A percentile compares a stretch with the other conserved stretches of the same genome.
Conservation (phyloP, 2,329 filamentous ascomycete genomes). For the Lasiodiplodia gonubiensis region DNA sequence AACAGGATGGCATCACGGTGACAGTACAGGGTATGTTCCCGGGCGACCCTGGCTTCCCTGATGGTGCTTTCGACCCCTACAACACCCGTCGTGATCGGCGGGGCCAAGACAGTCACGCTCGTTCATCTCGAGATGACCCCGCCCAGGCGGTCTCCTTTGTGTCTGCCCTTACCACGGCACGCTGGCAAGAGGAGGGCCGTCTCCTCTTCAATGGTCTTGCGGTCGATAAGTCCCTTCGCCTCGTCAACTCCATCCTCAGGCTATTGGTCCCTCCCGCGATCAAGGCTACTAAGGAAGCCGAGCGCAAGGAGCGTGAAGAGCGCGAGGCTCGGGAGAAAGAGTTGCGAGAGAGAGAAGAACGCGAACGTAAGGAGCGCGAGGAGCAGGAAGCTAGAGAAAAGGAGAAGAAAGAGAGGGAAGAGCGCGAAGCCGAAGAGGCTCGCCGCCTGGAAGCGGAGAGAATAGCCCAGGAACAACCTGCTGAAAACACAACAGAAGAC, state of each 20-base stretch:
- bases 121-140: slow-evolving; percentile 61
- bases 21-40: slow-evolving; percentile 52
- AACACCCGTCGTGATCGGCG: slow-evolving; percentile 42
- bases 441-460: slow-evolving; percentile 37
- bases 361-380: slow-evolving; percentile 51
- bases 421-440: slow-evolving; percentile 36
- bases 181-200: slow-evolving; percentile 89
- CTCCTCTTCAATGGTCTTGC: slow-evolving; percentile 77
- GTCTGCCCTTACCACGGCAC: slow-evolving; percentile 71
- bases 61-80: slow-evolving; percentile 31
- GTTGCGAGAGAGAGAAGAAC: slow-evolving; percentile 51
- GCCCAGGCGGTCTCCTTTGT: slow-evolving; percentile 78
- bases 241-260: slow-evolving; percentile 72
- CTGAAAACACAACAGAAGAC: slow-evolving; percentile 45
- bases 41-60: slow-evolving; percentile 36
- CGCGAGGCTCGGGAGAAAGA: slow-evolving; percentile 59
- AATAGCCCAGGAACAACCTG: slow-evolving; percentile 34
- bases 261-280: slow-evolving; percentile 83
- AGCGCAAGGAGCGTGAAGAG: slow-evolving; percentile 67
- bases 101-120: slow-evolving; percentile 39
- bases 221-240: slow-evolving; percentile 70
- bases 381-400: slow-evolving; percentile 56
- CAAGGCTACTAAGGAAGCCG: slow-evolving; percentile 75
- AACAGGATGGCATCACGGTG: slow-evolving; percentile 45
- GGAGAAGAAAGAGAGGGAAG: slow-evolving; percentile 48